Evolutionary conservation across 805 yeast genomes (phyloP).

Genomic region (Kluyveromyces aestuarii): DNA sequence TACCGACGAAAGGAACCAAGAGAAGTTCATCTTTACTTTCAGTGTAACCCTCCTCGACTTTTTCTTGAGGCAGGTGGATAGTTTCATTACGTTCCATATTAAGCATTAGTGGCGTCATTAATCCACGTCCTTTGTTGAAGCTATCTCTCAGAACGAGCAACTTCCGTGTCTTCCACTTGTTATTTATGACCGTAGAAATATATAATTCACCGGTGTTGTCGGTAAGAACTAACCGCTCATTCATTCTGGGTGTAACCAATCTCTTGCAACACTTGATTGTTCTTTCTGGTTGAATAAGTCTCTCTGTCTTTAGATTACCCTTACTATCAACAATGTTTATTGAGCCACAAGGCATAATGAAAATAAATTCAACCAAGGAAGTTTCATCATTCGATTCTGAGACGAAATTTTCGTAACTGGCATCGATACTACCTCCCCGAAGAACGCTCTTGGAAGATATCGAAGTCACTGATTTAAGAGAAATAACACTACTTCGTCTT

Average conservation of each 20-base stretch:
- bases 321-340: constrained; percentile 31
- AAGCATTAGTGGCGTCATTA: constrained; percentile 32
- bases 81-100: constrained; percentile 7
- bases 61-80: background rate
- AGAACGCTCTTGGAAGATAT: constrained; percentile 17
- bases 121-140: constrained; percentile 35
- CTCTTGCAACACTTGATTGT: constrained; percentile 44
- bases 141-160: constrained; percentile 38
- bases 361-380: constrained; percentile 33
- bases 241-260: constrained; percentile 62
- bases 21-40: constrained; percentile 32
- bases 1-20: constrained; percentile 62
- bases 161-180: constrained; percentile 53
- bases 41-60: constrained; percentile 1
- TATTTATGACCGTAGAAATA: constrained; percentile 56
- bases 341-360: constrained; percentile 44
- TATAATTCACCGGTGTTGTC: constrained; percentile 41
- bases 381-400: constrained; percentile 16
- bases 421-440: constrained; percentile 8
- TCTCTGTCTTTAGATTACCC: constrained; percentile 33
- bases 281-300: constrained; percentile 20
- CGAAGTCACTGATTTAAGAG: constrained; percentile 14
- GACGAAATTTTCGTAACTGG: constrained; percentile 12
- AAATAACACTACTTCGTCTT: constrained; percentile 5
- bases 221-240: constrained; percentile 57